Percentiles rank a stretch among this genome's conserved stretches.
Conservation (phyloP, 768 basidiomycete genomes). For the Boletus huronensis region DNA sequence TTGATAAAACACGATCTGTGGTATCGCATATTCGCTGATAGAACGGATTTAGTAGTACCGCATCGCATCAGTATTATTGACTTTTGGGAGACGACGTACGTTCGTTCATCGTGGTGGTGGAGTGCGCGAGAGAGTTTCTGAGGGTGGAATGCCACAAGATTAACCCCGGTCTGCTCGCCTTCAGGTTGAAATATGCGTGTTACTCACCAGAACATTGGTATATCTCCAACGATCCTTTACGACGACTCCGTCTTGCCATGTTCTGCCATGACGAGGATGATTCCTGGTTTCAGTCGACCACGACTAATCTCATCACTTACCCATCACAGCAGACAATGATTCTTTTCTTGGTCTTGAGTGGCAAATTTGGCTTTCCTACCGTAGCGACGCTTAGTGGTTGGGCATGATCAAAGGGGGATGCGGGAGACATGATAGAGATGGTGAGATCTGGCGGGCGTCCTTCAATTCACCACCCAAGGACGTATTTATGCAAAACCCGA, state of each 20-base stretch:
- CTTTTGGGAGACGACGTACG: conserved; percentile 14
- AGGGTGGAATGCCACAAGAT: neutral
- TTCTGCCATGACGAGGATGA: conserved; percentile 37
- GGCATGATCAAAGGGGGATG: neutral
- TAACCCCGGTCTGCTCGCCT: neutral
- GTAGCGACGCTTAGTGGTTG: neutral
- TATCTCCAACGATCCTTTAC: conserved; percentile 43
- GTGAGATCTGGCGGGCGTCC: neutral
- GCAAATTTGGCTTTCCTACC: neutral
- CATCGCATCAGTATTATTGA: neutral
- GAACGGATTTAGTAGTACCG: neutral
- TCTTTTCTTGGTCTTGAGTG: conserved; percentile 44
- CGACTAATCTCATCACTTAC: conserved; percentile 34
- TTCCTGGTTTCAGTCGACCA: neutral
- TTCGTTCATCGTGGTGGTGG: conserved; percentile 45
- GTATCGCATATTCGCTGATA: conserved; percentile 39
- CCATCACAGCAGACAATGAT: conserved; percentile 76
- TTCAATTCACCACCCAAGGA: neutral
- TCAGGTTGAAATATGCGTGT: neutral
- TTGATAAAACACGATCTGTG: conserved; percentile 65
- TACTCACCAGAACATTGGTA: conserved; percentile 54
- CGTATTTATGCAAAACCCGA: conserved; percentile 25
- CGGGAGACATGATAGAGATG: conserved; percentile 10
- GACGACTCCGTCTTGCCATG: conserved; percentile 67
- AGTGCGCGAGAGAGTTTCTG: conserved; percentile 56